Conservation (phyloP, 1,284 basidiomycete genomes). For the Kalmanozyma brasiliensis region DNA sequence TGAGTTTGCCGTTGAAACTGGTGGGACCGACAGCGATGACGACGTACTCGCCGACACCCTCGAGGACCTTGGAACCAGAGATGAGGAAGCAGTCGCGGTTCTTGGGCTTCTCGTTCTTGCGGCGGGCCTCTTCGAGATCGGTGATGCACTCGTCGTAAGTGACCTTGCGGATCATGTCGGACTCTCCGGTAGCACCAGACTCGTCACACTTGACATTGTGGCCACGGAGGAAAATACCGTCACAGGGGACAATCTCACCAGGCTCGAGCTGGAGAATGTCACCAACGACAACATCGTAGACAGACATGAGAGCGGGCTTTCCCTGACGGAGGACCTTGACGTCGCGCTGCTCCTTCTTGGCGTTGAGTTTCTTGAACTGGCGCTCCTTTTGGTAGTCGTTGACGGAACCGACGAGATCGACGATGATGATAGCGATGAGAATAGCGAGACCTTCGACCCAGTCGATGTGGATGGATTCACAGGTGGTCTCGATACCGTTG, state of each 20-base stretch:
- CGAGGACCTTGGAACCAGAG: slow-evolving; percentile 91
- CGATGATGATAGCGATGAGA: slow-evolving; percentile 80
- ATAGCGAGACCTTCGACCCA: slow-evolving; percentile 99
- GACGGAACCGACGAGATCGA: slow-evolving; percentile 77
- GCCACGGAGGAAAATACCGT: slow-evolving; percentile 90
- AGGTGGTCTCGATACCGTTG: slow-evolving; percentile 55
- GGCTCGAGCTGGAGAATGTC: slow-evolving; percentile 92
- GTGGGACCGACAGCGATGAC: slow-evolving; percentile 90
- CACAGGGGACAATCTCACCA: slow-evolving; percentile 93
- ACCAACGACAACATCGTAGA: slow-evolving; percentile 87
- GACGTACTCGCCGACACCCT: slow-evolving; percentile 92
- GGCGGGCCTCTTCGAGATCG: slow-evolving; percentile 67
- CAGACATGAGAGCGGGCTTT: slow-evolving; percentile 81
- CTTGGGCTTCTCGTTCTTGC: slow-evolving; percentile 71
- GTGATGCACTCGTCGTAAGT: slow-evolving; percentile 81
- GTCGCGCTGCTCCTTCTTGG: slow-evolving; percentile 92
- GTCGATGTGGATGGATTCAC: slow-evolving; percentile 72
- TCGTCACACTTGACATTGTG: slow-evolving; percentile 97
- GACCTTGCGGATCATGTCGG: slow-evolving; percentile 90
- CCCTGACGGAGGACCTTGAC: slow-evolving; percentile 92
- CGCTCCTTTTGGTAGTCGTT: slow-evolving; percentile 98
- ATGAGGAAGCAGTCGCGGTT: slow-evolving; percentile 88
- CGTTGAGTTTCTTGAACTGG: slow-evolving; percentile 91
- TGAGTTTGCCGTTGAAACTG: slow-evolving; percentile 88
- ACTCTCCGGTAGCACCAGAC: slow-evolving; percentile 94